These are phyloP conservation scores for Hypoxylon sp. DNA, from an alignment of 2,329 filamentous ascomycete species.

Conservation along the genomic window DNA sequence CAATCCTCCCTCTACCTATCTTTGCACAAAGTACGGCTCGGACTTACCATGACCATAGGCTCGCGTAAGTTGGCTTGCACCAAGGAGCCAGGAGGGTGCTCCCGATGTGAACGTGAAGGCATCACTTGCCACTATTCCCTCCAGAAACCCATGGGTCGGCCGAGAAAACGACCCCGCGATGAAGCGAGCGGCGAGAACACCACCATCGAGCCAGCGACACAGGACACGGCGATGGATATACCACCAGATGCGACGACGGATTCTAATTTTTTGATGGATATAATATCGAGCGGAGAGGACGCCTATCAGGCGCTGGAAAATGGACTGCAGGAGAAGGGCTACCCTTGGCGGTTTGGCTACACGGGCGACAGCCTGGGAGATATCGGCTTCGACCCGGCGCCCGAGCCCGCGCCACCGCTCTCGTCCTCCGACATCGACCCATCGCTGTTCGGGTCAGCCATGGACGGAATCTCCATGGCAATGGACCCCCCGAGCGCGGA, in stretches of 20 bases:
- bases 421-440: constrained; percentile 41
- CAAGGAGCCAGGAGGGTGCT: constrained; percentile 67
- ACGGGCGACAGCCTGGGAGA: constrained; percentile 37
- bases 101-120: constrained; percentile 64
- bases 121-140: constrained; percentile 68
- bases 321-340: constrained; percentile 12
- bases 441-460: constrained; percentile 35
- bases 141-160: constrained; percentile 72
- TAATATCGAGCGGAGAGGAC: constrained; percentile 35
- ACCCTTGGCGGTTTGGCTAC: constrained; percentile 32
- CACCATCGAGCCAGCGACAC: constrained; percentile 22
- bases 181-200: constrained; percentile 29
- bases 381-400: constrained; percentile 39
- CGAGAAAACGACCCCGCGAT: constrained; percentile 61
- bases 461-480: background rate
- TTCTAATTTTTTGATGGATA: constrained; percentile 41
- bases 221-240: constrained; percentile 40
- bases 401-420: constrained; percentile 34
- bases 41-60: constrained; percentile 52
- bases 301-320: constrained; percentile 12
- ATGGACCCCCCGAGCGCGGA: constrained; percentile 29
- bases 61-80: constrained; percentile 70
- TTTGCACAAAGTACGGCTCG: constrained; percentile 16
- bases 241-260: constrained; percentile 41
- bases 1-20: constrained; percentile 32